Evolutionary conservation across 2,329 filamentous ascomycete species (phyloP), one percentile per base, ranked within the genome.

Genomic region (Diplodia intermedia): DNA sequence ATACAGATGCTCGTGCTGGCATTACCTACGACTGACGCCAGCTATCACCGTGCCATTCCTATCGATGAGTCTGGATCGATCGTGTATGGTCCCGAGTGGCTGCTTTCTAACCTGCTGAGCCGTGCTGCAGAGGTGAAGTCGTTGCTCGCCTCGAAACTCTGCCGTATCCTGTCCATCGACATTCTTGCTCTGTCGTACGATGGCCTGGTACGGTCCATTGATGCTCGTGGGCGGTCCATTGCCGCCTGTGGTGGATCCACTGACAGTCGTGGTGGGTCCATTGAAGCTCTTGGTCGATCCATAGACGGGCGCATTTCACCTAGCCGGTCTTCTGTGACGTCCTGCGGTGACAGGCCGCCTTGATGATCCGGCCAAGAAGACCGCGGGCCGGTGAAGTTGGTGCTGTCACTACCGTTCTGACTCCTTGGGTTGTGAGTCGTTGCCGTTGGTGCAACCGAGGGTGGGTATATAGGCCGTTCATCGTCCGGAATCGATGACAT

Each of bases 111-210:
- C 70, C 93, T 87, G 57, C 90, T 90, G 72, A 99, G 82, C 76
- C 94, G 89, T 47, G 93, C 93, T 15, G 94, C 94, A 33, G 91
- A 94, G 0, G 94, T 97, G 75, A 97, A 97, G 74, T 98, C 95
- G 74, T 89, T 91, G 78, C 90, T 95, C 47, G 88, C 89, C 80
- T 97, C 94, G 77, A 93, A 97, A 78, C 91, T 94, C 12, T 91
- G 86, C 72, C 93, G 86, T 20, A 92, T 88, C 31, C 90, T 89
- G 75, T 98, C 95, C 88, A 97, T 94, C 0, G 93, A 97, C 70
- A 89, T 88, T 61, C 94, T 86, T 74, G 96, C 88, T 67, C 94
- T 88, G 75, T 98, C 94, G 77, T 91, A 96, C n/a, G 92, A 96
- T 50, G 92, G 92, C 71, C 93, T 85, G 5, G 90, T 85, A 69